These are phyloP conservation scores for Phytophthora tubulina DNA, from an alignment of 352 stramenopile species.

Conservation along the genomic window DNA sequence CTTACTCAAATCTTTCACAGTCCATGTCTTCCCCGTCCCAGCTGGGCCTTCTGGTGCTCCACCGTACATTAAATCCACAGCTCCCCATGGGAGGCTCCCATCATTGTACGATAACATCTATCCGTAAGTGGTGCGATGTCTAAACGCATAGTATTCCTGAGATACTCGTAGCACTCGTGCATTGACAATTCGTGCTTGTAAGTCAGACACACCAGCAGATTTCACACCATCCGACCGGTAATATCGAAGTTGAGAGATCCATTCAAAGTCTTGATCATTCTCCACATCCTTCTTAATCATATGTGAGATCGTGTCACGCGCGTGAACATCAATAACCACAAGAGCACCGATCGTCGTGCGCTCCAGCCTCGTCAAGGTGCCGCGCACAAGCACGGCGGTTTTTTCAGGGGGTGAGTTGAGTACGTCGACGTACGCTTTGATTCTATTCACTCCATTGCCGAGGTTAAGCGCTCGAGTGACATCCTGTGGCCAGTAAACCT, in stretches of 20 bases:
- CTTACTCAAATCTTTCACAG: constrained; percentile 95
- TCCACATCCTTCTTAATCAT: constrained; percentile 93
- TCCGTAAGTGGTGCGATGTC: constrained; percentile 96
- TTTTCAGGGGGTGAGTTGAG: constrained; percentile 91
- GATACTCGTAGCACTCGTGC: constrained; percentile 92
- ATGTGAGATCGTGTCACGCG: constrained; percentile 91
- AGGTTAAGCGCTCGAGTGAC: constrained; percentile 88
- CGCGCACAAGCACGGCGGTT: constrained; percentile 93
- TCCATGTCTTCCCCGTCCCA: constrained; percentile 96
- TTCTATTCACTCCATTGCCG: constrained; percentile 64
- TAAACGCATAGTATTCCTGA: constrained; percentile 93
- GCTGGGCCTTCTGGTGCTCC: constrained; percentile 93
- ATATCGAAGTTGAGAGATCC: constrained; percentile 94
- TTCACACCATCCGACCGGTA: constrained; percentile 90
- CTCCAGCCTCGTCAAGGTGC: constrained; percentile 92
- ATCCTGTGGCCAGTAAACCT: constrained; percentile 96
- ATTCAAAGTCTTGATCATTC: constrained; percentile 93
- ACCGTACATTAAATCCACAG: constrained; percentile 94
- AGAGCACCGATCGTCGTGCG: constrained; percentile 93
- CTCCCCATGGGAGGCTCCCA: too few species aligned
- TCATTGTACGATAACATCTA: constrained; percentile 95
- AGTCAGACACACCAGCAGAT: constrained; percentile 56
- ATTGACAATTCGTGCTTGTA: constrained; percentile 92
- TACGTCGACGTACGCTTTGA: constrained; percentile 82
- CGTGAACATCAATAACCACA: constrained; percentile 94